phyloP scores from a whole-genome alignment of 1,139 yeast genomes.

The Candida mesenterica region DNA sequence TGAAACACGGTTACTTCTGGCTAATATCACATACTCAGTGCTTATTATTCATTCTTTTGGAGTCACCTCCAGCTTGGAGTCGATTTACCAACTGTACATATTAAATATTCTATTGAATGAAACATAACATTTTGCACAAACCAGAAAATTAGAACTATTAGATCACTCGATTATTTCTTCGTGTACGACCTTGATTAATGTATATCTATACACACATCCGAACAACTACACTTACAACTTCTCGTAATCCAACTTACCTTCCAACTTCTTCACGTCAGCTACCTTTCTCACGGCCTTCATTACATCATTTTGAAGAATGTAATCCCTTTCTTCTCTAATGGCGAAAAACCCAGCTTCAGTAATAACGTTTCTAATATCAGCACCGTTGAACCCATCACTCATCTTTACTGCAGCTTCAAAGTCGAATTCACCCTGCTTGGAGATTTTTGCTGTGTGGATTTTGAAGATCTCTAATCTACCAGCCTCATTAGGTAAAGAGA shows the following conservation, averaged over 20 bases:
- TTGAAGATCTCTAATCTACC: conserved; percentile 94
- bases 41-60: no score
- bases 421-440: conserved; percentile 94
- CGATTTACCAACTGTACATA: no score
- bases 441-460: conserved; percentile 83
- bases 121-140: neutral
- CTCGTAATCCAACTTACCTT: conserved; percentile 93
- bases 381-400: conserved; percentile 99
- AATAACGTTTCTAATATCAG: conserved; percentile 94
- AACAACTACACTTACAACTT: conserved; percentile 50
- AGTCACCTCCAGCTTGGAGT: no score
- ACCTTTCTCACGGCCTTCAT: conserved; percentile 99
- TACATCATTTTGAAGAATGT: conserved; percentile 87
- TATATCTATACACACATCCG: neutral
- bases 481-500: conserved; percentile 93
- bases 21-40: no score
- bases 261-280: conserved; percentile 94
- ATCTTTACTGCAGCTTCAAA: conserved; percentile 95
- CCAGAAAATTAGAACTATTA: neutral
- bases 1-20: no score
- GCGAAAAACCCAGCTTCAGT: conserved; percentile 99
- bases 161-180: neutral
- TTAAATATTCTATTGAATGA: neutral
- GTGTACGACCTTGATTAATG: neutral
- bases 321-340: conserved; percentile 95